A percentile compares a stretch with the other conserved stretches of the same genome.
phyloP scores from a whole-genome alignment of 1,139 yeast genomes.

The Cylindricascospora bacillispora region DNA sequence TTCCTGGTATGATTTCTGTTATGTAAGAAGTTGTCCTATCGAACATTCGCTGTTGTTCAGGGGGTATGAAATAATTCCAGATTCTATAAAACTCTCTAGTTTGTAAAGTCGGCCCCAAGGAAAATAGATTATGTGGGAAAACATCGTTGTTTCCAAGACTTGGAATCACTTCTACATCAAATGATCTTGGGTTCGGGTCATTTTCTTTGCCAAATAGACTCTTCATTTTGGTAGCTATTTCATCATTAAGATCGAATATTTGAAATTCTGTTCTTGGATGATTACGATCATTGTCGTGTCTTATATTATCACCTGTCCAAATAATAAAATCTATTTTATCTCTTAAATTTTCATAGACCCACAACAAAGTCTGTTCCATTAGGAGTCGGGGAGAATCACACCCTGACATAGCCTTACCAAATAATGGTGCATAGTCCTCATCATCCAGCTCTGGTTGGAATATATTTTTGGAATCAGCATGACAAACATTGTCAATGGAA shows the following conservation, averaged over 20 bases:
- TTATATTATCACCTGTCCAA: conserved; percentile 84
- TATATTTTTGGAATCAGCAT: conserved; percentile 26
- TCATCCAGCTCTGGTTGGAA: too few relatives aligned
- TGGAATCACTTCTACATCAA: conserved; percentile 42
- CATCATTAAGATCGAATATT: conserved; percentile 56
- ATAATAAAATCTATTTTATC: conserved; percentile 75
- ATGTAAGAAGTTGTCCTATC: conserved; percentile 64
- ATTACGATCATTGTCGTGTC: conserved; percentile 72
- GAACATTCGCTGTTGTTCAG: conserved; percentile 62
- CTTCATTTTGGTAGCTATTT: conserved; percentile 42
- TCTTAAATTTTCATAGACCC: conserved; percentile 50
- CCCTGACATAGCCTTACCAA: conserved; percentile 64
- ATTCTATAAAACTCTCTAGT: conserved; percentile 62
- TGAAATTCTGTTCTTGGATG: conserved; percentile 59
- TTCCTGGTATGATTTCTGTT: conserved; percentile 63
- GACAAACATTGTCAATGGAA: conserved; percentile 42
- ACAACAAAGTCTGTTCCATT: conserved; percentile 49
- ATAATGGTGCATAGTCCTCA: conserved; percentile 44
- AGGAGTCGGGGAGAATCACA: conserved; percentile 54
- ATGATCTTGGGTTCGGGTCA: conserved; percentile 34
- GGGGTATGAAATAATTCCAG: conserved; percentile 68
- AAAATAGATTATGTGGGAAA: conserved; percentile 73
- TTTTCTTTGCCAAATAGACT: conserved; percentile 37
- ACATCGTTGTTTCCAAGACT: conserved; percentile 80
- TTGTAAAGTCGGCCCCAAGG: conserved; percentile 76